Base-by-base conservation (phyloP, 225 moss, liverwort and hornwort genomes). In the Pseudisothecium myosuroides region DNA sequence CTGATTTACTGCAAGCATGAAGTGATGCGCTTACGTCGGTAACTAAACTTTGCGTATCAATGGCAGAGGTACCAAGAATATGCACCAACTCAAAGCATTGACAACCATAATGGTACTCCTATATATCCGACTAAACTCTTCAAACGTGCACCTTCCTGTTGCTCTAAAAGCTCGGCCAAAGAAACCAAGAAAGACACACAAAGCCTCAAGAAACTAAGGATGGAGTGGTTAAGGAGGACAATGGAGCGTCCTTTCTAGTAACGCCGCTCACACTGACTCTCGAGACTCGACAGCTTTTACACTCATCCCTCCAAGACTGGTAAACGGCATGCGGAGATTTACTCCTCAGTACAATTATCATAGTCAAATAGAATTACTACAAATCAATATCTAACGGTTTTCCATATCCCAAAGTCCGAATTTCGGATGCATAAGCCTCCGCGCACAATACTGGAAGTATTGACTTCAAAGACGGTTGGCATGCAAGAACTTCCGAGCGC, bases 1-100 rank as follows among this genome's bases (percentile, higher is more conserved):
- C 83, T 89, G 43, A 63, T 84, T 83, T 63, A 64, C 88, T 93
- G 91, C 90, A 86, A 28, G 81, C 83, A 89, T 45, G 54, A 85
- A 75, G 55, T 43, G 80, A 88, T 76, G 60, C 66, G 58, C 82
- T 71, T 50, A 54, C 63, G 61, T 14, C 66, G 24, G 54, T 47
- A 45, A 86, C 34, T 61, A 80, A 56, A 65, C 62, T 39, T 68
- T 13, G 45, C 24, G 76, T 39, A 56, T 88, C 83, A 56, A 64
- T 34, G 69, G 41, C 67, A 90, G 36, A 89, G 61, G 87, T 72
- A 85, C 67, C 45, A 87, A 60, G 74, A 11, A 63, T 68, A 67
- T 66, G 74, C 72, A 79, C 73, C 29, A 64, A 66, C 62, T 49
- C 34, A 26, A 80, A 23, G 50, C 5, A 52, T 28, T 58, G 76